Evolutionary conservation across 495 filamentous ascomycete species (phyloP).

Genomic region (Aspergillus conjunctus): DNA sequence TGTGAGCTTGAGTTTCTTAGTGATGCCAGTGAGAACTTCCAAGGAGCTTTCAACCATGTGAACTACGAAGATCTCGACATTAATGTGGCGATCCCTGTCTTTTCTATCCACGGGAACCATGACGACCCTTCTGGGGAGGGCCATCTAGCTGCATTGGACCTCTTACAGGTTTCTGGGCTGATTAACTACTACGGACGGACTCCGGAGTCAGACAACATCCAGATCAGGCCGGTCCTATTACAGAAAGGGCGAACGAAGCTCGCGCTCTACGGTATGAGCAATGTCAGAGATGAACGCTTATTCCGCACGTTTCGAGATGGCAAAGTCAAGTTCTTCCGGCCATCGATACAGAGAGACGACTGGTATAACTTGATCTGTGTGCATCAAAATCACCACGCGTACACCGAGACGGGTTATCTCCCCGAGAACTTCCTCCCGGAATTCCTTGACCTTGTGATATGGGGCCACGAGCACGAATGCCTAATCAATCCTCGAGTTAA

Average conservation of each 20-base stretch:
- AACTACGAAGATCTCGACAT: conserved; percentile 99
- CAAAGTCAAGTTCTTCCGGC: conserved; percentile 90
- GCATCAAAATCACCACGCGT: conserved; percentile 93
- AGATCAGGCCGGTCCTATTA: conserved; percentile 84
- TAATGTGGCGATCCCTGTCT: conserved; percentile 95
- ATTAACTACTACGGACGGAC: conserved; percentile 96
- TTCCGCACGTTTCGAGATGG: conserved; percentile 91
- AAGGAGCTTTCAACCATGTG: conserved; percentile 82
- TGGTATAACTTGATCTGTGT: conserved; percentile 98
- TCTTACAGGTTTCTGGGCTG: conserved; percentile 87
- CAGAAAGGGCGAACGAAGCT: conserved; percentile 95
- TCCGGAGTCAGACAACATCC: conserved; percentile 88
- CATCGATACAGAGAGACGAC: conserved; percentile 77
- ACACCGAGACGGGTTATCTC: conserved; percentile 86
- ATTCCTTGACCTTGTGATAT: conserved; percentile 89
- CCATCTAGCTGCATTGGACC: conserved; percentile 82
- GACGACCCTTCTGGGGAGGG: conserved; percentile 96
- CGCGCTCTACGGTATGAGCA: conserved; percentile 93
- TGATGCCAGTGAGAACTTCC: conserved; percentile 86
- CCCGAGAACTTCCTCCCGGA: conserved; percentile 93
- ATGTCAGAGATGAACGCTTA: conserved; percentile 92
- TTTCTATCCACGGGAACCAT: conserved; percentile 98
- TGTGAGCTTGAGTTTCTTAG: conserved; percentile 95
- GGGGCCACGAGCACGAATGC: conserved; percentile 99
- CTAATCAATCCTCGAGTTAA: conserved; percentile 81